Base-by-base conservation (phyloP, 2,329 filamentous ascomycete species). In the Alternaria infectoria region DNA sequence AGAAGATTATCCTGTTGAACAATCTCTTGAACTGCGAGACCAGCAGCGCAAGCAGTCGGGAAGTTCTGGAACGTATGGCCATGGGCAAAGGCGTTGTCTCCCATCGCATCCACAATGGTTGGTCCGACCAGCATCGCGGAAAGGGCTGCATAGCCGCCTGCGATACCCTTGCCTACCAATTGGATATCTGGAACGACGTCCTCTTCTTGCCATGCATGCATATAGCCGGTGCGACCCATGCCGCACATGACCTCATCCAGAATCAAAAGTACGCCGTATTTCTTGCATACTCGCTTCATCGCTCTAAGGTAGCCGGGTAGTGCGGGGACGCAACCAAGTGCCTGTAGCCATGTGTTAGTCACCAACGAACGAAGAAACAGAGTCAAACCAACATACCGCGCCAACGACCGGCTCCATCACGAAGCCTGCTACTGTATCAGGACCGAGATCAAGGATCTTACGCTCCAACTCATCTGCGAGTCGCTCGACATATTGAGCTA, bases 201-300 rank as follows among this genome's bases (percentile, higher is more conserved):
- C 26, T 89, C 85, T 51, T 87, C 83, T 68, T 90, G 83, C 85
- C 87, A 91, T 2, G 87, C 86, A 78, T 91, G 86, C 67, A 90
- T 77, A 5, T 81, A 84, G 0, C 88, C 89, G 0, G 84, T 85
- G 1, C 88, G 81, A 1, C 89, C 89, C 77, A 86, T 86, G 3
- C 89, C 89, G 51, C 87, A 90, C 90, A 93, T 92, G 47, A 93
- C 85, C 74, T 95, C 92, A 71, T 96, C 93, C 0, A 95, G 80
- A 49, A 95, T 90, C n/a, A 96, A 82, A 0, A 96, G 85, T 0
- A 90, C 88, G 0, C 90, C 91, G 72, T 95, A 84, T 64, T 87
- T 87, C 56, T 90, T 85, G 75, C 92, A 96, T 1, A 96, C 82
- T 2, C 82, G 81, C 70, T 86, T 86, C 78, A 95, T 87, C 1